phyloP scores from a whole-genome alignment of 169 alveolate genomes.

The Theileria parva region DNA sequence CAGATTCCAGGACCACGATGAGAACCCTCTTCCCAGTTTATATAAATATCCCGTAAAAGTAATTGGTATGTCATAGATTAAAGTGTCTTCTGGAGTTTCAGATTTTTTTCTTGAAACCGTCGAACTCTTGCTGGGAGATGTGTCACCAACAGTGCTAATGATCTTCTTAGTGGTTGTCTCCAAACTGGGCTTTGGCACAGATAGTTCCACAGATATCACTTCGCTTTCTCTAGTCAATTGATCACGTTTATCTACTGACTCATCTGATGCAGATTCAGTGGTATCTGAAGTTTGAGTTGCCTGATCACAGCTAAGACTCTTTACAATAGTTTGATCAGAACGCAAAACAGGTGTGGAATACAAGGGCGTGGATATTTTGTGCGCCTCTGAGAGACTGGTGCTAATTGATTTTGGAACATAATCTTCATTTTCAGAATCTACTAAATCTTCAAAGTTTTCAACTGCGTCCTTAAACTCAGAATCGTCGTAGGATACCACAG shows the following conservation, averaged over 20 bases:
- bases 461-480: constrained; percentile 30
- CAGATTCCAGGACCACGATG: constrained; percentile 47
- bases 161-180: neutral
- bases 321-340: neutral
- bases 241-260: neutral
- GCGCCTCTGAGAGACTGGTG: neutral
- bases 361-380: neutral
- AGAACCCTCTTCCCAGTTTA: constrained; percentile 61
- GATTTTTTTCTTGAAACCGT: neutral
- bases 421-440: neutral
- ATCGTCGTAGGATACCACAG: constrained; percentile 6
- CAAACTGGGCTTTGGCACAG: neutral
- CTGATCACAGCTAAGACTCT: neutral
- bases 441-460: constrained; percentile 19
- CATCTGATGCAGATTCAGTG: neutral
- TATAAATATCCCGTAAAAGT: constrained; percentile 62
- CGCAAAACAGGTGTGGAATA: neutral
- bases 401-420: neutral
- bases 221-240: neutral
- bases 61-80: constrained; percentile 19
- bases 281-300: neutral
- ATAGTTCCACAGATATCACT: neutral
- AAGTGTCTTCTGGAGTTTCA: neutral
- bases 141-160: neutral
- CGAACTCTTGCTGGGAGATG: neutral